Evolutionary conservation across 345 rosid genomes (phyloP).

Genomic region (Moricandia moricandioides): DNA sequence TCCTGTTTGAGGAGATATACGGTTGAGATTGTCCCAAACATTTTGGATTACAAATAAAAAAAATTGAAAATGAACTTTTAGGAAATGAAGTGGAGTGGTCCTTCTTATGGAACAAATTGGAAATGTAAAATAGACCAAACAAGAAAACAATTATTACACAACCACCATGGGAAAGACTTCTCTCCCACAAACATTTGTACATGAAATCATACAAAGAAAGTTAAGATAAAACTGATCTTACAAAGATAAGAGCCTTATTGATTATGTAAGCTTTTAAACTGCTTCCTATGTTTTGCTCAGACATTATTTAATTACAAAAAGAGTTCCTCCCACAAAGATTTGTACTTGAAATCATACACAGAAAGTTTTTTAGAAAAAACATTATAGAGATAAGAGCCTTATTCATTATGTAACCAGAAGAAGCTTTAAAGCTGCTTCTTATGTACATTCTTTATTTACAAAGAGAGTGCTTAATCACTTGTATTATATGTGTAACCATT

Average conservation of each 20-base stretch:
- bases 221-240: background rate
- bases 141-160: conserved; percentile 32
- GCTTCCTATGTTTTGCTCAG: background rate
- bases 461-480: background rate
- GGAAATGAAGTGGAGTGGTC: conserved; percentile 30
- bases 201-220: background rate
- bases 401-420: conserved; percentile 4
- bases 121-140: conserved; percentile 32
- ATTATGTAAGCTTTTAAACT: background rate
- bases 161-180: conserved; percentile 25
- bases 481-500: background rate
- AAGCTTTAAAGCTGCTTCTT: conserved; percentile 20
- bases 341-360: background rate
- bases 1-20: conserved; percentile 12
- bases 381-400: background rate
- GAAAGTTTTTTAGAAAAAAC: background rate
- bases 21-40: background rate
- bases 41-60: background rate
- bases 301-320: background rate
- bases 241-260: background rate
- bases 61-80: background rate
- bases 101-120: conserved; percentile 19
- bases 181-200: background rate
- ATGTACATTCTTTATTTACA: conserved; percentile 25
- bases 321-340: conserved; percentile 1